Evolutionary conservation across 768 basidiomycete species (phyloP), one percentile per base, ranked within the genome.

Genomic region (Kwoniella mangroviensis): DNA sequence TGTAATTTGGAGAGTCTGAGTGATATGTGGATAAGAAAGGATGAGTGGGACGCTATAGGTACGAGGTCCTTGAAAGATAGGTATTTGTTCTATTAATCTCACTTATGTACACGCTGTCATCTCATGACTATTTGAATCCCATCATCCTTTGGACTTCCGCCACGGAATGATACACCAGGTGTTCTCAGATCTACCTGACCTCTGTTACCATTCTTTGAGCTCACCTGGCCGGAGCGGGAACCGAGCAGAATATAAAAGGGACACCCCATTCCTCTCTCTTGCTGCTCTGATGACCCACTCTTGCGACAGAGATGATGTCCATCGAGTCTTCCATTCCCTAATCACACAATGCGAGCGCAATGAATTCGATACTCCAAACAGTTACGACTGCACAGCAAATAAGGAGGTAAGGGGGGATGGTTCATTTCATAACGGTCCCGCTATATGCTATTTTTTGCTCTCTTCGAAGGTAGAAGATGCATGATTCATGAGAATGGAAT

Each of bases 1-100:
- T 92, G 90, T 28, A 92, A 93, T 83, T 91, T 98, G 88, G 97
- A 99, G 62, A 89, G 90, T 2, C 89, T 91, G 55, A 87, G 88
- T 40, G 97, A 99, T 73, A 84, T 98, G 66, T 98, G 96, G 96
- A 86, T 98, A 28, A 88, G 92, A 6, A 84, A 86, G 67, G 85
- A 89, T 43, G 97, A 99, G 81, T 99, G 94, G 84, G 82, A 84
- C 40, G 73, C 78, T 15, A 51, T 85, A 10, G 85, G 85, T 0
- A 82, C 83, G 73, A 75, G 83, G 57, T 81, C 83, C 0, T 67
- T 85, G 52, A 81, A 81, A 66, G 84, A 86, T 65, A 71, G 84
- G 51, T 75, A 69, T 64, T 43, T 73, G 63, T 81, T 74, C 53
- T 70, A 79, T 49, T 80, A 66, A 34, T 49, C n/a, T n/a, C n/a